A percentile compares a stretch with the other conserved stretches of the same genome.
phyloP scores from a whole-genome alignment of 2,329 filamentous ascomycete species.

The Ceratocystis ficicola region DNA sequence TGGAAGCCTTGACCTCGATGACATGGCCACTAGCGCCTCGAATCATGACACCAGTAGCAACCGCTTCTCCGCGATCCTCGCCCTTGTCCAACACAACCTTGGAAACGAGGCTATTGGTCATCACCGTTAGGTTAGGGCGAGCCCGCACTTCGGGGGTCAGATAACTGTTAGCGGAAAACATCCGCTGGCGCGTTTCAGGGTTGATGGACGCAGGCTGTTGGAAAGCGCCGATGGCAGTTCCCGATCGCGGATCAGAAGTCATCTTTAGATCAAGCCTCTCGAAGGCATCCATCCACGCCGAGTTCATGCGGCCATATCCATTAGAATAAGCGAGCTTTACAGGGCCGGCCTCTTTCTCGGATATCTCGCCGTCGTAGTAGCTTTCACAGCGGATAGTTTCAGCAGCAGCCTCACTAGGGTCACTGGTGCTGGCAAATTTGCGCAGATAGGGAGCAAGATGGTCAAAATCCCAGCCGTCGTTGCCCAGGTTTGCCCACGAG shows the following conservation, averaged over 20 bases:
- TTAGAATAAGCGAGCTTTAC: conserved; percentile 21
- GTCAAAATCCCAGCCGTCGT: conserved; percentile 26
- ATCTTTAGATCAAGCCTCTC: conserved; percentile 28
- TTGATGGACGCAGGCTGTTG: conserved; percentile 29
- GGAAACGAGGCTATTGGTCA: conserved; percentile 29
- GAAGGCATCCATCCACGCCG: conserved; percentile 32
- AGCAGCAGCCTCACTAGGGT: conserved; percentile 26
- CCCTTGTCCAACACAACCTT: conserved; percentile 28
- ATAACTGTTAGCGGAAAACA: conserved; percentile 30
- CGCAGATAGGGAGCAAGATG: conserved; percentile 29
- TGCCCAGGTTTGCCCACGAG: conserved; percentile 26
- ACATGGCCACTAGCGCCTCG: conserved; percentile 11
- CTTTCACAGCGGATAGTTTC: conserved; percentile 28
- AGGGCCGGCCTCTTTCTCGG: conserved; percentile 28
- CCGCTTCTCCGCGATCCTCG: conserved; percentile 25
- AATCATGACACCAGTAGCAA: conserved; percentile 29
- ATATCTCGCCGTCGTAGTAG: conserved; percentile 28
- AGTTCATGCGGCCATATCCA: conserved; percentile 27
- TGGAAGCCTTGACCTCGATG: conserved; percentile 28
- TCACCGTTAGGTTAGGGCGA: conserved; percentile 26
- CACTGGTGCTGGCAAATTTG: conserved; percentile 29
- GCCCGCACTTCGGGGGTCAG: conserved; percentile 28
- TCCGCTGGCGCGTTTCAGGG: conserved; percentile 28
- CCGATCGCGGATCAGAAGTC: conserved; percentile 29
- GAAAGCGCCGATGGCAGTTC: conserved; percentile 29